Conservation (phyloP, 148 eudicot genomes). For the Fagopyrum tataricum region DNA sequence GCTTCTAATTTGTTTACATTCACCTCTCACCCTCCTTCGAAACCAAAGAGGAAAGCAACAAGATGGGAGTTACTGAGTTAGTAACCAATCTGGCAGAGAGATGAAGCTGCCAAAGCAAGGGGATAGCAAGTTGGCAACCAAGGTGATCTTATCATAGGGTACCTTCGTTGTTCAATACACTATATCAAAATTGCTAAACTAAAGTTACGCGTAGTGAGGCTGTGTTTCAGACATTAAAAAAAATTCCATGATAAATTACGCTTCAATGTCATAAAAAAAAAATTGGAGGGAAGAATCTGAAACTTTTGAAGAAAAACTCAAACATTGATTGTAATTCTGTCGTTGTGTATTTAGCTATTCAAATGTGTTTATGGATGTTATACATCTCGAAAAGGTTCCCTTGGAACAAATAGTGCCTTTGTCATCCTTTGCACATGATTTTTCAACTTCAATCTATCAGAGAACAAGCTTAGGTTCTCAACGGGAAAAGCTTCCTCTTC, state of each 20-base stretch:
- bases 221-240: too few species aligned
- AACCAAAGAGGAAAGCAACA: background rate
- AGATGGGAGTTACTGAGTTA: too few species aligned
- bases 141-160: slow-evolving; percentile 67
- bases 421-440: slow-evolving; percentile 54
- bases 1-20: background rate
- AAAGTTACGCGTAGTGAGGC: too few species aligned
- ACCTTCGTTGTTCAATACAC: too few species aligned
- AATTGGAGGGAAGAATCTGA: too few species aligned
- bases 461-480: background rate
- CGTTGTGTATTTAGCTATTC: too few species aligned
- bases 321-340: too few species aligned
- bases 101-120: slow-evolving; percentile 55
- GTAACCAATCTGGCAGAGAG: slow-evolving; percentile 8
- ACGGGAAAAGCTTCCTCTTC: background rate
- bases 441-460: background rate
- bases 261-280: too few species aligned
- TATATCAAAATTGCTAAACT: too few species aligned
- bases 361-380: slow-evolving; percentile 66
- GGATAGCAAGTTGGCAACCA: slow-evolving; percentile 95
- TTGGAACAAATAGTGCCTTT: slow-evolving; percentile 65
- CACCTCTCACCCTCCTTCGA: background rate
- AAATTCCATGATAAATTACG: too few species aligned
- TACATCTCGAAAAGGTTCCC: slow-evolving; percentile 67
- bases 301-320: too few species aligned